Evolutionary conservation across 257 asterid genomes (phyloP).

Genomic region (Plectranthus barbatus): DNA sequence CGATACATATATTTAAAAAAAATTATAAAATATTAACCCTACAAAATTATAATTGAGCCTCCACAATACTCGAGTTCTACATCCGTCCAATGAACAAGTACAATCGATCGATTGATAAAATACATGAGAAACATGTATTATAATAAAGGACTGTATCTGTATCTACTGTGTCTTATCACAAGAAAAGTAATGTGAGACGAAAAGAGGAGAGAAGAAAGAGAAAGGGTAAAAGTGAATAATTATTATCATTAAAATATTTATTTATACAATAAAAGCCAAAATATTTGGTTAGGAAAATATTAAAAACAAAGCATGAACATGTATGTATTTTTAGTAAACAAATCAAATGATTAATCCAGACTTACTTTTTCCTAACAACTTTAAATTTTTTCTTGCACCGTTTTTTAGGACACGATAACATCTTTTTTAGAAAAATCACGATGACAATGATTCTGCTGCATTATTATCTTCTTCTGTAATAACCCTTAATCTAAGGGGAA

Average conservation of each 20-base stretch:
- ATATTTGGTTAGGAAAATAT: slow-evolving; percentile 17
- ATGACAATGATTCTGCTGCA: not conserved
- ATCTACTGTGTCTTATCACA: too few species aligned
- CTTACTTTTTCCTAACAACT: slow-evolving; percentile 10
- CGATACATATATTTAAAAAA: too few species aligned
- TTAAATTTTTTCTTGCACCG: not conserved
- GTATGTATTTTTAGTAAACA: too few species aligned
- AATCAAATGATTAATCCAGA: slow-evolving; percentile 18
- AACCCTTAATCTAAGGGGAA: not conserved
- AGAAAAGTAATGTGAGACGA: slow-evolving; percentile 11
- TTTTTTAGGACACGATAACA: not conserved
- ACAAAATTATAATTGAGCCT: too few species aligned
- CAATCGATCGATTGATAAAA: too few species aligned
- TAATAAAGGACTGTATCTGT: not conserved
- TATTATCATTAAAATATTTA: not conserved
- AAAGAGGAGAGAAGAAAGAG: not conserved
- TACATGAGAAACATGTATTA: not conserved
- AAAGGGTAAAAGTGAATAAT: not conserved
- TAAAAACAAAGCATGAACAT: slow-evolving; percentile 11
- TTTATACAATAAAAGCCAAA: slow-evolving; percentile 19
- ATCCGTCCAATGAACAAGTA: too few species aligned
- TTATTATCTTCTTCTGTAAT: not conserved
- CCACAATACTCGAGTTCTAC: too few species aligned
- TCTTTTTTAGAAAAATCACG: not conserved
- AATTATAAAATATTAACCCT: too few species aligned